Evolutionary conservation across 768 basidiomycete genomes (phyloP), one percentile per base, ranked within the genome.

Genomic region (Cystobasidium tubakii): DNA sequence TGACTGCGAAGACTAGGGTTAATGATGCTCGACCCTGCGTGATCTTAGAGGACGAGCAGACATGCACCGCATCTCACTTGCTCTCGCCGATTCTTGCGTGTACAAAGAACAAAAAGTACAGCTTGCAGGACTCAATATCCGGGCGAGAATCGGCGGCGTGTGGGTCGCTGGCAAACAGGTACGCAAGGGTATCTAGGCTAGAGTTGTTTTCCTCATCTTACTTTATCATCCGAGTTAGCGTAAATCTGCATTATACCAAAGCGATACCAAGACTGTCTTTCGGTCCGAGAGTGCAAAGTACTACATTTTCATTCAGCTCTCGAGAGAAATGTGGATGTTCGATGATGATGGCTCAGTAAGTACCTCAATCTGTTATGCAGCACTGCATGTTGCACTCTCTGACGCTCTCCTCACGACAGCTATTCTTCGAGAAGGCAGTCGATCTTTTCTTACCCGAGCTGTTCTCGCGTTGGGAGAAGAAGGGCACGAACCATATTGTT

Each of bases 301-400:
- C 42, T 96, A 91, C 23, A 89, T 98, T 71, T 95, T 96, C 81
- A 92, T 99, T 62, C 94, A 97, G 84, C 90, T 99, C 19, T 95
- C 92, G 80, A 87, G 88, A 62, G 96, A 98, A 80, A 86, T 96
- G 69, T 98, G 92, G 91, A 91, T 96, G 78, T 98, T 98, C 79
- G 86, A 93, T 27, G 92, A 91, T 42, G 96, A 98, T 75, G 96
- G 96, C 87, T 94, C 4, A 92, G 89, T 82, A 53, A 65, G 50
- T 66, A 15, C n/a, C n/a, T n/a, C n/a, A n/a, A n/a, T n/a, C n/a
- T n/a, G n/a, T n/a, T n/a, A n/a, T n/a, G n/a, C n/a, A n/a, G n/a
- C n/a, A 23, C 31, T 42, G 43, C 31, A 21, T 15, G 6, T 34
- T n/a, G 19, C 15, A 10, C 7, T 29, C 12, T n/a, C 31, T 73